These are phyloP conservation scores for Pulveroboletus sp. DNA, from an alignment of 768 basidiomycete genomes.

Conservation along the genomic window DNA sequence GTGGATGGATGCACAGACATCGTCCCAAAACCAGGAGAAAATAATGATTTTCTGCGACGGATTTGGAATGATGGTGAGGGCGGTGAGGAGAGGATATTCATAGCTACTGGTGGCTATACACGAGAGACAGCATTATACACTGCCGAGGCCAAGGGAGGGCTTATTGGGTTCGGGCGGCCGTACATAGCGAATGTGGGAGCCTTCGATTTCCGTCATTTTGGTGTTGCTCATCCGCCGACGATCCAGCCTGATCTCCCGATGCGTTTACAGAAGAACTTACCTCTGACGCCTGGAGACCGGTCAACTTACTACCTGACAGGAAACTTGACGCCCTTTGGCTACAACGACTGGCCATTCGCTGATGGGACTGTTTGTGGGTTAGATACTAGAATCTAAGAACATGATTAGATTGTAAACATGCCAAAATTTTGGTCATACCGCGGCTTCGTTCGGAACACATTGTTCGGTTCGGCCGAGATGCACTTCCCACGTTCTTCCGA, in stretches of 20 bases:
- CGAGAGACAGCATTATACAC: neutral
- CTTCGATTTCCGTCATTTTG: no score
- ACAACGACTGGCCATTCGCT: neutral
- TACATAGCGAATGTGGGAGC: neutral
- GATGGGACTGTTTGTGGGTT: neutral
- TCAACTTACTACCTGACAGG: neutral
- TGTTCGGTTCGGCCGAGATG: constrained; percentile 16
- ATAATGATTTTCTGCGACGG: neutral
- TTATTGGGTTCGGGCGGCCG: neutral
- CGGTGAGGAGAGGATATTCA: neutral
- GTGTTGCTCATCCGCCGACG: neutral
- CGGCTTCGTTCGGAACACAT: neutral
- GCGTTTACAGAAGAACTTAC: neutral
- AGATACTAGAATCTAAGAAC: no score
- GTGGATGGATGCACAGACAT: neutral
- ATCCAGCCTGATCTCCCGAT: neutral
- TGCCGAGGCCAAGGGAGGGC: neutral
- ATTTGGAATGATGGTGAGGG: neutral
- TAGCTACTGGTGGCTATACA: neutral
- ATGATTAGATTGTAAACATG: no score
- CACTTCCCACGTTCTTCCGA: neutral
- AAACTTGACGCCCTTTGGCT: neutral
- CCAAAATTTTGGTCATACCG: no score
- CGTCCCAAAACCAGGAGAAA: neutral
- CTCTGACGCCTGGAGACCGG: neutral